Conservation (phyloP, 1,284 basidiomycete genomes). For the Xanthoconium separans region DNA sequence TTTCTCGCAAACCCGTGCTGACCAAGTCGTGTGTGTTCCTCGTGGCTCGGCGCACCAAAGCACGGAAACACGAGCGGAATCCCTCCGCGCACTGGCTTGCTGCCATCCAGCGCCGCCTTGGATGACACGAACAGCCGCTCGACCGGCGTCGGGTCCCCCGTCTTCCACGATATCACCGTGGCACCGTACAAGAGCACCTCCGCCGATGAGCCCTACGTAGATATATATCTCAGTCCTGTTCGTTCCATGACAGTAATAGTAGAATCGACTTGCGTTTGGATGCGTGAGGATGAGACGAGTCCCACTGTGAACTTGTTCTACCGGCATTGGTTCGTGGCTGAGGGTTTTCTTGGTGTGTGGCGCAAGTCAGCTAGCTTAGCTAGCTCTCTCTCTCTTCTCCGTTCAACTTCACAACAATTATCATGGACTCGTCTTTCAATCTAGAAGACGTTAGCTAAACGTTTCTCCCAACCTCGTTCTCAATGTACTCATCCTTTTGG, state of each 20-base stretch:
- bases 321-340: slow-evolving; percentile 45
- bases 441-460: slow-evolving; percentile 57
- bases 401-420: slow-evolving; percentile 14
- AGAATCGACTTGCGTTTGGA: slow-evolving; percentile 42
- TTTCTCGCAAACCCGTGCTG: slow-evolving; percentile 89
- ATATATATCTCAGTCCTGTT: neutral
- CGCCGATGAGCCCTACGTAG: slow-evolving; percentile 63
- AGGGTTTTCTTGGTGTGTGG: slow-evolving; percentile 17
- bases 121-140: slow-evolving; percentile 79
- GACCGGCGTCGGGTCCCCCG: slow-evolving; percentile 41
- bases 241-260: neutral
- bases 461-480: slow-evolving; percentile 9
- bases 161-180: slow-evolving; percentile 78
- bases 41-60: slow-evolving; percentile 76
- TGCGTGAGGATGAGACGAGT: slow-evolving; percentile 50
- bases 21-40: slow-evolving; percentile 67
- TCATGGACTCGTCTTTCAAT: slow-evolving; percentile 62
- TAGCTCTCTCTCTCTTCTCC: neutral
- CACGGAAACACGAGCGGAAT: slow-evolving; percentile 85
- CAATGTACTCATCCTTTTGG: slow-evolving; percentile 16
- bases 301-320: slow-evolving; percentile 40
- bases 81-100: slow-evolving; percentile 76
- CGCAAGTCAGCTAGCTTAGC: slow-evolving; percentile 8
- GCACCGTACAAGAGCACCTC: slow-evolving; percentile 81
- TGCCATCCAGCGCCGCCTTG: slow-evolving; percentile 73